These are phyloP conservation scores for Penicillium parvum DNA, from an alignment of 495 filamentous ascomycete species.

Conservation along the genomic window DNA sequence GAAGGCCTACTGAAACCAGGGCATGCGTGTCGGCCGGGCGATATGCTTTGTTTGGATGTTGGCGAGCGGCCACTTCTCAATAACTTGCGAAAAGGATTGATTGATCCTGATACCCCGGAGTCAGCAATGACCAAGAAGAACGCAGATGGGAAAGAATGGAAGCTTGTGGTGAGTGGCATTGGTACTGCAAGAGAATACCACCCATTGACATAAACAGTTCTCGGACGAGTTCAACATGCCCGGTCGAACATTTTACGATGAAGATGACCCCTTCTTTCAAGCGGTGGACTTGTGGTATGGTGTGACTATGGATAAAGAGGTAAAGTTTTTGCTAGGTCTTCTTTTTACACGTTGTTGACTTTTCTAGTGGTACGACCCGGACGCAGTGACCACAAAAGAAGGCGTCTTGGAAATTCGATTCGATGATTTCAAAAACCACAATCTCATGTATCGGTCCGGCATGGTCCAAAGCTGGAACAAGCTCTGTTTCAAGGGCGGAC, in stretches of 20 bases:
- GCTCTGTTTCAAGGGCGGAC: constrained; percentile 70
- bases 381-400: constrained; percentile 64
- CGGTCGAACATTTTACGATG: constrained; percentile 68
- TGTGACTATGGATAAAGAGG: constrained; percentile 70
- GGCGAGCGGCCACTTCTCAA: constrained; percentile 52
- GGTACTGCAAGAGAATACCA: background rate
- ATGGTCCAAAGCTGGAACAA: constrained; percentile 84
- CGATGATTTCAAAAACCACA: constrained; percentile 64
- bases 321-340: constrained; percentile 9
- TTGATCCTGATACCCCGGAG: constrained; percentile 69
- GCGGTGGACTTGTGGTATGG: constrained; percentile 78
- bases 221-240: constrained; percentile 75
- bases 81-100: constrained; percentile 56
- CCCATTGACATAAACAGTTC: constrained; percentile 45
- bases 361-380: constrained; percentile 71
- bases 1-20: constrained; percentile 26
- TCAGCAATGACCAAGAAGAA: constrained; percentile 53
- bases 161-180: constrained; percentile 53
- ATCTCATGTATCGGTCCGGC: constrained; percentile 68
- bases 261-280: constrained; percentile 68
- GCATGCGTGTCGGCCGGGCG: constrained; percentile 32
- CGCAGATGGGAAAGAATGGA: constrained; percentile 56
- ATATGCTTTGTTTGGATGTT: constrained; percentile 55
- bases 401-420: constrained; percentile 65
- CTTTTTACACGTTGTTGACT: background rate